Evolutionary conservation across 2,329 filamentous ascomycete species (phyloP).

Genomic region (Ophiostoma fasciatum): DNA sequence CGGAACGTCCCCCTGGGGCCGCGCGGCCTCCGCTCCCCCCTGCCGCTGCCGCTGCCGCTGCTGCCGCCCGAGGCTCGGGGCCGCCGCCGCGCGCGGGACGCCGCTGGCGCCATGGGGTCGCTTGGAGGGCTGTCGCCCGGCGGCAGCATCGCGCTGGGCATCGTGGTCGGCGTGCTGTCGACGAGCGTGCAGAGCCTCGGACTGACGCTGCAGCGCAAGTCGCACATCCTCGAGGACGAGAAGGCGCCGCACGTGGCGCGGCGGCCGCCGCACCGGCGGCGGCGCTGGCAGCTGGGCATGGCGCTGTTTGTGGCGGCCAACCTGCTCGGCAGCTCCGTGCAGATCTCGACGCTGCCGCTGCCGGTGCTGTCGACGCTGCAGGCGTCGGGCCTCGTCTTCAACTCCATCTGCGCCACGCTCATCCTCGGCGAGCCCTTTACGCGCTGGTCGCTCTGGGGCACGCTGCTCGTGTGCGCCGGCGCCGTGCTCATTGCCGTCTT

Average conservation of each 20-base stretch:
- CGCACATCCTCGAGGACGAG: conserved; percentile 93
- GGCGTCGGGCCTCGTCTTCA: conserved; percentile 93
- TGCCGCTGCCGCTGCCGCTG: too few relatives aligned
- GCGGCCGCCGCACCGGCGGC: conserved; percentile 74
- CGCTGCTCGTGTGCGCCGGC: conserved; percentile 70
- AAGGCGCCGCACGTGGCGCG: conserved; percentile 65
- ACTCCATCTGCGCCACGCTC: conserved; percentile 90
- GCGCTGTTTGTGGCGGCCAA: conserved; percentile 93
- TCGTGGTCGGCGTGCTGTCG: conserved; percentile 82
- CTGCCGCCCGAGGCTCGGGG: too few relatives aligned
- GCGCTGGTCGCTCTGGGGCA: conserved; percentile 80
- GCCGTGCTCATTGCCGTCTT: conserved; percentile 90
- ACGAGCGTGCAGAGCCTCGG: conserved; percentile 92
- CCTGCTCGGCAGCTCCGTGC: conserved; percentile 84
- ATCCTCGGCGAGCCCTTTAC: conserved; percentile 92
- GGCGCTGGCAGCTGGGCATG: conserved; percentile 96
- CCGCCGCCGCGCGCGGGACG: conserved; percentile 22
- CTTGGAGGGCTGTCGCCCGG: conserved; percentile 63
- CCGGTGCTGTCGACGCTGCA: conserved; percentile 91
- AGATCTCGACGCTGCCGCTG: conserved; percentile 89
- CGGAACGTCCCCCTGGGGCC: too few relatives aligned
- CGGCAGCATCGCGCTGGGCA: conserved; percentile 71
- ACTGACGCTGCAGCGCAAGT: conserved; percentile 91
- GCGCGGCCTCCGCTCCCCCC: too few relatives aligned
- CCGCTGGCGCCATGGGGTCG: conserved; percentile 49